Conservation (phyloP, 164 flowering plant genomes). For the Nymphaea thermarum region DNA sequence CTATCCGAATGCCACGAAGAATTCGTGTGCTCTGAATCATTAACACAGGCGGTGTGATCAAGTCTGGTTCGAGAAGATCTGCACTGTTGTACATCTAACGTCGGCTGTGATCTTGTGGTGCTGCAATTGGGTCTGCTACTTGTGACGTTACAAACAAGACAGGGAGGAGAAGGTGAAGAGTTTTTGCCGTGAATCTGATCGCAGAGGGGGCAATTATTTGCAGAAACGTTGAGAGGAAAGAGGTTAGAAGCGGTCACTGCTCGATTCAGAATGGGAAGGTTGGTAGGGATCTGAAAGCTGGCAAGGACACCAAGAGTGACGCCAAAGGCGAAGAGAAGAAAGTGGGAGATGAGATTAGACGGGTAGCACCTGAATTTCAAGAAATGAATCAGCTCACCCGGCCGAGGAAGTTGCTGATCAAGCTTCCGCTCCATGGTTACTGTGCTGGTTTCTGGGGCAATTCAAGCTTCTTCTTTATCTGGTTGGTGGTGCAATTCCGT, state of each 20-base stretch:
- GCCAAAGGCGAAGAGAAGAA: neutral
- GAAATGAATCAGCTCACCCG: neutral
- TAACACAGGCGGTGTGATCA: neutral
- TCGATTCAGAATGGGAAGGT: neutral
- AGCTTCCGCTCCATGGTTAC: neutral
- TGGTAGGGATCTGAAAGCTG: neutral
- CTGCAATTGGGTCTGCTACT: neutral
- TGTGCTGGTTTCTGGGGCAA: too few species aligned
- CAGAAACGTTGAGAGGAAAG: neutral
- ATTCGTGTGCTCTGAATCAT: neutral
- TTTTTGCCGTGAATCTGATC: neutral
- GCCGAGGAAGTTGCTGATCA: neutral
- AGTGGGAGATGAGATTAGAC: neutral
- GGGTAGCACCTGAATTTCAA: neutral
- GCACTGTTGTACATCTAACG: neutral
- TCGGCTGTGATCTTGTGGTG: too few species aligned
- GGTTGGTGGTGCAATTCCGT: too few species aligned
- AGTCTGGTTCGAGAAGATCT: neutral
- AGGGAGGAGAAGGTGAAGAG: neutral
- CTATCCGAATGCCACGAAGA: neutral
- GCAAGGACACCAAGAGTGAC: neutral
- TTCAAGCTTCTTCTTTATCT: too few species aligned
- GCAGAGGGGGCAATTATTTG: neutral
- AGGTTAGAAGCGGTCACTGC: neutral
- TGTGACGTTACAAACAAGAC: neutral